Conservation (phyloP, 768 basidiomycete species). For the Tylopilus sp. region DNA sequence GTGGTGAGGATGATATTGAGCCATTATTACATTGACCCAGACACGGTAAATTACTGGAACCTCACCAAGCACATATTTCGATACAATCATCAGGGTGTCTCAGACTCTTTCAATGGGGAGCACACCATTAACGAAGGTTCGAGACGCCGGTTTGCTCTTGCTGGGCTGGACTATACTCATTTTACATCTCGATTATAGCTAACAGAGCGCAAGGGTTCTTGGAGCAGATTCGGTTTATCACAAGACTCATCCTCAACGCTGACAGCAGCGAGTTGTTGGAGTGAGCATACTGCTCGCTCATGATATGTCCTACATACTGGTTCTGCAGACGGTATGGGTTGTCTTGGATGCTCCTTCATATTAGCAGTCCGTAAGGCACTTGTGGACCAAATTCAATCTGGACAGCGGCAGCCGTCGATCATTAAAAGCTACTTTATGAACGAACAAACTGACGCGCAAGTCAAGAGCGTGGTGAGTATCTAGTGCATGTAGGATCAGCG, state of each 20-base stretch:
- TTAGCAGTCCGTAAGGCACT: no score
- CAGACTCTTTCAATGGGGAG: slow-evolving; percentile 34
- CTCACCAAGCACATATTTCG: slow-evolving; percentile 47
- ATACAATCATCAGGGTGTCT: slow-evolving; percentile 34
- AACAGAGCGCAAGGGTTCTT: slow-evolving; percentile 30
- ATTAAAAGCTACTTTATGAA: no score
- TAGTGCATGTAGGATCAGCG: not conserved
- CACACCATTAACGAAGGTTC: slow-evolving; percentile 31
- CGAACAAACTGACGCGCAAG: no score
- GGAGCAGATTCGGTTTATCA: slow-evolving; percentile 30
- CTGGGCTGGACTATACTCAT: slow-evolving; percentile 7
- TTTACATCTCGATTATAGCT: slow-evolving; percentile 15
- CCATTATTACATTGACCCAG: slow-evolving; percentile 21
- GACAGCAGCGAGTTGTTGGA: no score
- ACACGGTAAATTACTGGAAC: slow-evolving; percentile 45
- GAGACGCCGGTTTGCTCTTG: not conserved
- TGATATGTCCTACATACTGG: no score
- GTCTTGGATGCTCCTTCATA: no score
- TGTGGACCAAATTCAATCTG: no score
- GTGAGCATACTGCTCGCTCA: no score
- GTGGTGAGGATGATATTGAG: slow-evolving; percentile 20
- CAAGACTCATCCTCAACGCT: slow-evolving; percentile 31
- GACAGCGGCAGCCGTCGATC: no score
- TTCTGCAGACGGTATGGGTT: no score
- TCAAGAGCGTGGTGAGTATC: not conserved